Base-by-base conservation (phyloP, 345 rosid genomes). In the Anastatica hierochuntica region DNA sequence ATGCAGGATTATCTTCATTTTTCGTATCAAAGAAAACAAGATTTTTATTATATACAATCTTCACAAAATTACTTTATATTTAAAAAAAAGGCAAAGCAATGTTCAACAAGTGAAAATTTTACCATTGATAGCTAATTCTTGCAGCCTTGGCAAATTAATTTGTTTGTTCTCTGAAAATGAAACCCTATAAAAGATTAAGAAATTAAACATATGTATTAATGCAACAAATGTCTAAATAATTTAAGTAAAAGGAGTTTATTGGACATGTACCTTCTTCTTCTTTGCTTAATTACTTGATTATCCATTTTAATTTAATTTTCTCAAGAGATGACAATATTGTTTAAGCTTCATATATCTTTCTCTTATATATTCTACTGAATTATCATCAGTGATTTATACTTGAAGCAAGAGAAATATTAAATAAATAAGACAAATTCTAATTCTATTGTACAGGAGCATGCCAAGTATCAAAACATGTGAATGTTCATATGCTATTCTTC, bases 401-500 rank as follows among this genome's bases (percentile, higher is more conserved):
- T 14, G 29, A 66, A 51, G 53, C 59, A 52, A 66, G 33, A 42
- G 10, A 40, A 31, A 12, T 8, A 39, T 9, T 24, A 24, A 24
- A 33, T 14, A 17, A 11, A 31, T 15, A 58, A 39, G 23, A 12
- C 16, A 43, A 64, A 66, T 66, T 51, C 71, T 29, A 43, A 44
- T 66, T 51, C 43, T 49, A 37, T 35, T 51, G 49, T 19, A 20
- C 34, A 58, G 43, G 65, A 50, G 37, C 49, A 66, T 66, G 71
- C 55, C 60, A 66, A 58, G 65, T 51, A 58, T 66, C 65, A 44
- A 66, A 58, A 24, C 65, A 66, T 58, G 65, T 66, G n/a, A n/a
- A n/a, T n/a, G n/a, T n/a, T n/a, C n/a, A n/a, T n/a, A n/a, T n/a
- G n/a, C n/a, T n/a, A n/a, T n/a, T n/a, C n/a, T n/a, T n/a, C n/a